These are phyloP conservation scores for Fomitopsis palustris DNA, from an alignment of 1,284 basidiomycete genomes.

Conservation along the genomic window DNA sequence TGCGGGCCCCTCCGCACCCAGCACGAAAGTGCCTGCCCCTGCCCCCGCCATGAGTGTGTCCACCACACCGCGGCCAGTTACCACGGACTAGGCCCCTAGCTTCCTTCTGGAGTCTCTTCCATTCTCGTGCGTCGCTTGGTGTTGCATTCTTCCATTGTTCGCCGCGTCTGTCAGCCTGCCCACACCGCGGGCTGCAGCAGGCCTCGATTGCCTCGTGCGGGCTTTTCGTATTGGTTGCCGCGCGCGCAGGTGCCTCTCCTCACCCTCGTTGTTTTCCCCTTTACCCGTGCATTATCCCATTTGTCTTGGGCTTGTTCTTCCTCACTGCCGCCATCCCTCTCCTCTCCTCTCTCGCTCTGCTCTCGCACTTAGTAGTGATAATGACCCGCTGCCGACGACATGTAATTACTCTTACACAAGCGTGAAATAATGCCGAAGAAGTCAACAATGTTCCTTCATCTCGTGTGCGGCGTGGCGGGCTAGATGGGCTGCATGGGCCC, in stretches of 20 bases:
- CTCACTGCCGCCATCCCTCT: neutral
- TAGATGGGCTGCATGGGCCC: neutral
- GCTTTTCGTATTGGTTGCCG: neutral
- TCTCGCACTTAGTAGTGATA: conserved; percentile 2
- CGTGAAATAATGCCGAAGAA: conserved; percentile 8
- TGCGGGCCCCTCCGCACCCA: neutral
- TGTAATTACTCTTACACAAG: conserved; percentile 13
- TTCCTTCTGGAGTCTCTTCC: neutral
- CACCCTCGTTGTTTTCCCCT: conserved; percentile 5
- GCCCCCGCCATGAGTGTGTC: neutral
- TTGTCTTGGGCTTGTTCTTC: neutral
- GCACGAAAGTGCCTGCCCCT: neutral
- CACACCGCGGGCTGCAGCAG: neutral
- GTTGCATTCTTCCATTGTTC: neutral
- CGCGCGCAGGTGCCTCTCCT: neutral
- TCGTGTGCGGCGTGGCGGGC: neutral
- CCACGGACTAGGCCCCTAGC: neutral
- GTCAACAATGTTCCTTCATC: neutral
- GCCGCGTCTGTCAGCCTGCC: neutral
- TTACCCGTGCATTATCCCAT: neutral
- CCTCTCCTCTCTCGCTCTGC: neutral
- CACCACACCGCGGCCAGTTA: neutral
- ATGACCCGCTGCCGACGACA: conserved; percentile 8
- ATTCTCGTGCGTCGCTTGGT: neutral
- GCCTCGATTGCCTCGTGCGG: neutral